Evolutionary conservation across 495 filamentous ascomycete genomes (phyloP).

Genomic region (Penicillium canescens): DNA sequence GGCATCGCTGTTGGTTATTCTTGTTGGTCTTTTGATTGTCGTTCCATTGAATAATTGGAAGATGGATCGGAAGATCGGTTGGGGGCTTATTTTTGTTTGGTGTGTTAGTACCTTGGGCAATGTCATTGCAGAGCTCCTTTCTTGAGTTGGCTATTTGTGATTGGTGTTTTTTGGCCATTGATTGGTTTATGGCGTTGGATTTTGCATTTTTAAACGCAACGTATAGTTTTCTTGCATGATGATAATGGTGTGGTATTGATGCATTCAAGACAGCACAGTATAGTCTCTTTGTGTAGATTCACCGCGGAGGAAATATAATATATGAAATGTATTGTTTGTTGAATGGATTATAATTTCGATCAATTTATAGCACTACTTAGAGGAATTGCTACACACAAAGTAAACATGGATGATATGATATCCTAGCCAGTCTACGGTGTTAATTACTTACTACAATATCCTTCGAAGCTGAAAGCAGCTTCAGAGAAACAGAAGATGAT

Average conservation of each 20-base stretch:
- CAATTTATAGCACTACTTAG: no score
- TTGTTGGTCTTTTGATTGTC: slow-evolving; percentile 73
- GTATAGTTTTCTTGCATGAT: background rate
- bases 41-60: slow-evolving; percentile 88
- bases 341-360: no score
- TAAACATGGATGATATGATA: background rate
- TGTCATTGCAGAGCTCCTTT: slow-evolving; percentile 70
- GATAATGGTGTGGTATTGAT: no score
- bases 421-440: background rate
- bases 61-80: slow-evolving; percentile 84
- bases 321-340: background rate
- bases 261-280: background rate
- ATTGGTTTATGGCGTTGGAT: background rate
- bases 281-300: background rate
- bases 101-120: slow-evolving; percentile 79
- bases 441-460: no score
- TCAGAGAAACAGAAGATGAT: background rate
- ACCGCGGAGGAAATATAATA: background rate
- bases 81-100: slow-evolving; percentile 82
- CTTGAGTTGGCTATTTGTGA: slow-evolving; percentile 11
- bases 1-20: slow-evolving; percentile 74
- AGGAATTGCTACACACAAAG: no score
- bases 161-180: background rate
- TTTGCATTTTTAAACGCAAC: background rate
- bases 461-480: no score